These are phyloP conservation scores for Antitrichia curtipendula DNA, from an alignment of 225 moss, liverwort and hornwort genomes.

Conservation along the genomic window DNA sequence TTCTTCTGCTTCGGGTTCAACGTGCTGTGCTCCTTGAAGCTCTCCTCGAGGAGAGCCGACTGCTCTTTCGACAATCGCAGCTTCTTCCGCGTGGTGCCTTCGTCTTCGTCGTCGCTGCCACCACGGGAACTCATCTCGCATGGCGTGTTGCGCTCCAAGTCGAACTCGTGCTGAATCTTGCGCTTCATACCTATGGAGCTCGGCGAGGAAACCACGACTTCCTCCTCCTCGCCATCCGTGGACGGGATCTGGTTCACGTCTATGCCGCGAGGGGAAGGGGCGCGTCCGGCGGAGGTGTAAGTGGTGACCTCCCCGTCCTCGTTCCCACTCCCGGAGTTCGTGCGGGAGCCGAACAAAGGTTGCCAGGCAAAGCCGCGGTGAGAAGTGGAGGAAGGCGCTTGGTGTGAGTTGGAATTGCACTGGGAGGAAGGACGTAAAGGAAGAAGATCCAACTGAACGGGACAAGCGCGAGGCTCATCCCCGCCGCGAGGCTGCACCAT, in stretches of 20 bases:
- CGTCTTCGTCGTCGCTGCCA: constrained; percentile 88
- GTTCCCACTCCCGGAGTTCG: constrained; percentile 81
- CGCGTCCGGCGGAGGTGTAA: constrained; percentile 61
- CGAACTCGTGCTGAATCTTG: constrained; percentile 77
- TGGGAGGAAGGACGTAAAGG: constrained; percentile 64
- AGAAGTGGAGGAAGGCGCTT: constrained; percentile 19
- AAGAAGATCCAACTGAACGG: constrained; percentile 85
- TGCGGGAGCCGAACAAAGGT: constrained; percentile 62
- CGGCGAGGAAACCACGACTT: constrained; percentile 63
- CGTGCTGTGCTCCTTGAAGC: constrained; percentile 93
- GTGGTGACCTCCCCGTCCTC: constrained; percentile 86
- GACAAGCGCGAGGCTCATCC: constrained; percentile 48
- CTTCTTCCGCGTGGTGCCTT: constrained; percentile 84
- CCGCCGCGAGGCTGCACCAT: constrained; percentile 41
- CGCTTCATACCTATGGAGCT: constrained; percentile 74
- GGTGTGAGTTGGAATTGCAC: constrained; percentile 33
- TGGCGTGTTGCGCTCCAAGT: constrained; percentile 60
- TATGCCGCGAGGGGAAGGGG: constrained; percentile 57
- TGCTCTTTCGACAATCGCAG: constrained; percentile 91
- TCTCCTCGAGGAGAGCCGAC: constrained; percentile 83
- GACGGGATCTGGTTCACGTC: constrained; percentile 96
- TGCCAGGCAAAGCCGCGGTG: constrained; percentile 62
- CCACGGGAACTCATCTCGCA: constrained; percentile 78
- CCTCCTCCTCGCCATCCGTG: constrained; percentile 61
- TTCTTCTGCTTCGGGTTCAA: constrained; percentile 98